phyloP scores from a whole-genome alignment of 257 asterid species.

The Osmanthus fragrans region DNA sequence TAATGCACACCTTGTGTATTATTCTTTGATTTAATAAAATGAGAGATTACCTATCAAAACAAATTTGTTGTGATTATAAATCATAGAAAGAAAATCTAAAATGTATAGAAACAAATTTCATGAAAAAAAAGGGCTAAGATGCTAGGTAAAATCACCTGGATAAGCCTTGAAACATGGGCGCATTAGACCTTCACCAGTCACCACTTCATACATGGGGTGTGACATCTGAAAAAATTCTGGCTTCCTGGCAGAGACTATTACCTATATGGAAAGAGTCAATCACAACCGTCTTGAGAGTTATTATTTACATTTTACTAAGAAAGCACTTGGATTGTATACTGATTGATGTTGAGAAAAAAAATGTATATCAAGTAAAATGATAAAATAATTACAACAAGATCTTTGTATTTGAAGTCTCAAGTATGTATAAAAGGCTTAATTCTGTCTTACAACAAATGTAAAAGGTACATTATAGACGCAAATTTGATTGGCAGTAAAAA shows the following conservation, averaged over 20 bases:
- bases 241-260: slow-evolving; percentile 86
- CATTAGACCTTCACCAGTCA: slow-evolving; percentile 87
- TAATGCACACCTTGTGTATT: too few relatives aligned
- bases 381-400: not conserved
- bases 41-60: too few relatives aligned
- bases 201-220: slow-evolving; percentile 92
- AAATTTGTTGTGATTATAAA: not conserved
- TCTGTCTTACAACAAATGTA: slow-evolving; percentile 12
- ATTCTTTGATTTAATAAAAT: too few relatives aligned
- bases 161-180: slow-evolving; percentile 85
- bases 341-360: not conserved
- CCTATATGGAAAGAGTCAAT: slow-evolving; percentile 43
- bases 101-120: slow-evolving; percentile 13
- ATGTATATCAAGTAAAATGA: not conserved
- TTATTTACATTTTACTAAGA: slow-evolving; percentile 8
- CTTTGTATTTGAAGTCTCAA: slow-evolving; percentile 18
- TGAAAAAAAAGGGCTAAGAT: slow-evolving; percentile 4
- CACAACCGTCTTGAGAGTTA: slow-evolving; percentile 17
- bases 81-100: not conserved
- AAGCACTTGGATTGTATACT: not conserved
- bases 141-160: slow-evolving; percentile 55
- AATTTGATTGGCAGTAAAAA: slow-evolving; percentile 17
- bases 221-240: slow-evolving; percentile 91
- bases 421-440: slow-evolving; percentile 11
- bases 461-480: slow-evolving; percentile 7